Base-by-base conservation (phyloP, 495 filamentous ascomycete species). In the Penicillium steckii region DNA sequence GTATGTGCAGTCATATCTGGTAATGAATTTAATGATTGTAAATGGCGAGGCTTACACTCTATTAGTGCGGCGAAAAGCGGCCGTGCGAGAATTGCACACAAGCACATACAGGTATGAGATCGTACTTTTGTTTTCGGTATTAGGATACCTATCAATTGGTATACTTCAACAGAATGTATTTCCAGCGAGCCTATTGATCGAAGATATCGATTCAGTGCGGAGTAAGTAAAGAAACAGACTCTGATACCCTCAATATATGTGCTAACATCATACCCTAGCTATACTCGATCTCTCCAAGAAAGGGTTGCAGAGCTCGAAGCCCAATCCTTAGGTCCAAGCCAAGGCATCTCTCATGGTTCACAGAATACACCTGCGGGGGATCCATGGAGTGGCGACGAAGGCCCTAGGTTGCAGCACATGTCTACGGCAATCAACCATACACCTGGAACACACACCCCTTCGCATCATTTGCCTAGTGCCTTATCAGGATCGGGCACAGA, bases 31-130 rank as follows among this genome's bases (percentile, higher is more conserved):
- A 13, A 22, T 37, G 8, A 23, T 26, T 1, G 9, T 15, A 1
- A 25, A 38, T 32, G 33, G 9, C 21, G 33, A 43, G 6, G 25
- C 44, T 44, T 21, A 56, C 25, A 22, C 17, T 9, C 4, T 26
- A 15, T 13, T 22, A 60, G 57, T 56, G 57, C 10, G 53, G 44
- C 22, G 48, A 43, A 6, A 48, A 26, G 6, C 45, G 53, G 18
- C 57, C 53, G 13, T 60, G 57, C 48, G 23, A 48, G 12, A 60
- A 53, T 37, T 60, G 57, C 22, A 37, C 45, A 15, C 27, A 48
- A 10, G 57, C 53, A 2, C 21, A 41, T 23, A 25, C 40, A 48
- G 57, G 57, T 56, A 30, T 42, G 19, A 19, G 17, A 30, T 6
- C 13, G 33, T 17, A 15, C 33, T 15, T 37, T 37, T 37, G 33